phyloP scores from a whole-genome alignment of 2,329 filamentous ascomycete species.

The Grosmannia huntii region DNA sequence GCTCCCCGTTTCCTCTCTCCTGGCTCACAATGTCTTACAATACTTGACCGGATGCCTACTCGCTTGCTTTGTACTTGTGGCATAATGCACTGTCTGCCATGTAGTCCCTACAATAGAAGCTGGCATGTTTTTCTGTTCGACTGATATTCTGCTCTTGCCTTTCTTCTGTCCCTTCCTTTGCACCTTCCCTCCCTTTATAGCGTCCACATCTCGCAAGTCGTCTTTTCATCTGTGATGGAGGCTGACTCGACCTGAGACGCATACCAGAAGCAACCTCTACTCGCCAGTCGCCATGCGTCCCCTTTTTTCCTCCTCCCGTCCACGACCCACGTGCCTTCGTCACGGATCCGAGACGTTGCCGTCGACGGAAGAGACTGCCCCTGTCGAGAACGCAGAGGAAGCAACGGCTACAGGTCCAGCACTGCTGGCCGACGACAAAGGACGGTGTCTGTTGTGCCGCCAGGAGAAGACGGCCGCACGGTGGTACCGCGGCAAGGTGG shows the following conservation, averaged over 20 bases:
- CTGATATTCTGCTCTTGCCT: no score
- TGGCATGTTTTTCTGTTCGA: no score
- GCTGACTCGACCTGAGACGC: neutral
- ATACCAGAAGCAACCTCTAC: neutral
- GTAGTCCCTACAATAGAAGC: no score
- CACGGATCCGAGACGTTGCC: neutral
- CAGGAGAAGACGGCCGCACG: conserved; percentile 10
- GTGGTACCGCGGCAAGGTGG: conserved; percentile 43
- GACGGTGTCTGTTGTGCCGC: neutral
- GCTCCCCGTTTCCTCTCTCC: neutral
- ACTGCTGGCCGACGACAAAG: neutral
- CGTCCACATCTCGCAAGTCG: neutral
- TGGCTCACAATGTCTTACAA: neutral
- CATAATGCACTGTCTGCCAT: neutral
- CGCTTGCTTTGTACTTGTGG: neutral
- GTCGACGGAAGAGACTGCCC: neutral
- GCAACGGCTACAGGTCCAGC: neutral
- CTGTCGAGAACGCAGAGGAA: neutral
- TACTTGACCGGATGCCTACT: neutral
- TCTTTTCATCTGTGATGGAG: neutral
- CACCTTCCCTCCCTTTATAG: neutral
- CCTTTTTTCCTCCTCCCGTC: neutral
- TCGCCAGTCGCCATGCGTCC: neutral
- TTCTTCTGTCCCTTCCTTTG: no score
- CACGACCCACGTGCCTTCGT: neutral